Percentiles rank a stretch among this genome's conserved stretches.
Evolutionary conservation across 2,329 filamentous ascomycete species (phyloP).

Genomic region (Fusarium fracticaudum): DNA sequence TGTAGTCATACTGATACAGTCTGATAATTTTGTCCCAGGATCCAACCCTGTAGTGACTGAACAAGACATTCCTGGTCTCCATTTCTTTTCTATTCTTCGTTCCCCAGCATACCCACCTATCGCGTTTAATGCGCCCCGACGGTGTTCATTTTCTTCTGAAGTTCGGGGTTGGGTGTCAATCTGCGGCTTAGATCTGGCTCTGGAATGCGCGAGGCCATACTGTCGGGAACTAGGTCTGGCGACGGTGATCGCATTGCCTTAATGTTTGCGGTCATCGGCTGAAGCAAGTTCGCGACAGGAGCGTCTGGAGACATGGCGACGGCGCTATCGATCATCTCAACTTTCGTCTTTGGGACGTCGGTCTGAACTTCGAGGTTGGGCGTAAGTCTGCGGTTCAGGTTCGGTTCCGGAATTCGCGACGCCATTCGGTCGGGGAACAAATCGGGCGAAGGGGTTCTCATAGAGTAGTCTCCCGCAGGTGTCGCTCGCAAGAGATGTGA

Average conservation of each 20-base stretch:
- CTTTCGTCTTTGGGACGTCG: constrained; percentile 53
- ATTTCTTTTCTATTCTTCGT: neutral
- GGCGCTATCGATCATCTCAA: constrained; percentile 56
- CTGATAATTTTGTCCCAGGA: constrained; percentile 8
- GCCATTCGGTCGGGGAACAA: constrained; percentile 71
- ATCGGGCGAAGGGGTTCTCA: constrained; percentile 67
- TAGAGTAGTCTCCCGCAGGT: constrained; percentile 64
- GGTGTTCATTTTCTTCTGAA: constrained; percentile 48
- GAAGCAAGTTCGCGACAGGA: constrained; percentile 62
- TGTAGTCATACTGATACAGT: constrained; percentile 27
- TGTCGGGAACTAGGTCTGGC: constrained; percentile 69
- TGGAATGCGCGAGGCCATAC: constrained; percentile 67
- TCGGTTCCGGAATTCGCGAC: constrained; percentile 62
- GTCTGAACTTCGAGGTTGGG: constrained; percentile 63
- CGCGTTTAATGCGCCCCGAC: constrained; percentile 25
- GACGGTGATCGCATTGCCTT: constrained; percentile 65
- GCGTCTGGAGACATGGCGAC: constrained; percentile 63
- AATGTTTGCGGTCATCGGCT: constrained; percentile 62
- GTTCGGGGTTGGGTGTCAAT: constrained; percentile 60
- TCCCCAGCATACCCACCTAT: neutral
- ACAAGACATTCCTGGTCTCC: constrained; percentile 23
- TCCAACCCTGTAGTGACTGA: constrained; percentile 22
- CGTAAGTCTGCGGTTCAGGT: constrained; percentile 56
- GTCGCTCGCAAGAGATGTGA: constrained; percentile 64
- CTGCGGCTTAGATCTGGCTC: constrained; percentile 57